These are phyloP conservation scores for Lasiosphaeria hispida DNA, from an alignment of 495 filamentous ascomycete genomes.

Conservation along the genomic window DNA sequence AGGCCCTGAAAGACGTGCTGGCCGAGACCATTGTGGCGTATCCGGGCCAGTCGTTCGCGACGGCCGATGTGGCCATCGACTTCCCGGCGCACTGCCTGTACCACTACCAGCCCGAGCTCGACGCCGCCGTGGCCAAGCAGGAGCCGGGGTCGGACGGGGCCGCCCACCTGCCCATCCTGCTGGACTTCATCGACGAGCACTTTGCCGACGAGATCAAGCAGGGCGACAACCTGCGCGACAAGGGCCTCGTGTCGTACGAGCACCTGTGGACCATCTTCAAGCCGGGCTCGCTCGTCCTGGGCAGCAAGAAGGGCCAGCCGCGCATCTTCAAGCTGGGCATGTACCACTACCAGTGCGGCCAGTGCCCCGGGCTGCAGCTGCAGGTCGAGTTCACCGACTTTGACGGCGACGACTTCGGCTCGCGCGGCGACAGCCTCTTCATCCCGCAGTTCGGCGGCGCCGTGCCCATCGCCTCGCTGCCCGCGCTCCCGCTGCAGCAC, in stretches of 20 bases:
- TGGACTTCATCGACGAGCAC: conserved; percentile 35
- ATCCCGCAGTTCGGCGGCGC: conserved; percentile 50
- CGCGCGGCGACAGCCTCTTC: conserved; percentile 26
- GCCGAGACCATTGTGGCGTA: conserved; percentile 9
- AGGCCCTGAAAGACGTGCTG: conserved; percentile 9
- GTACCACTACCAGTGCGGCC: conserved; percentile 3
- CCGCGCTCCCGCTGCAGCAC: conserved; percentile 49
- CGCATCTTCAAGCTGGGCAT: conserved; percentile 15
- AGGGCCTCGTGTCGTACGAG: conserved; percentile 30
- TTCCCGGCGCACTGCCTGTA: conserved; percentile 14
- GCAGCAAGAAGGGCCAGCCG: conserved; percentile 12
- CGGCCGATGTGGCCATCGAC: conserved; percentile 34
- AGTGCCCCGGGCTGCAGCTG: conserved; percentile 15
- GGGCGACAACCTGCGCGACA: conserved; percentile 25
- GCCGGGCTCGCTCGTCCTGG: conserved; percentile 29
- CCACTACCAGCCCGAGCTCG: conserved; percentile 16
- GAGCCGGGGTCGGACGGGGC: conserved; percentile 23
- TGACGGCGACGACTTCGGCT: conserved; percentile 54
- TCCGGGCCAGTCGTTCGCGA: conserved; percentile 15
- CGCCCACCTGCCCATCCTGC: conserved; percentile 35
- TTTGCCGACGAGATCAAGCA: conserved; percentile 28
- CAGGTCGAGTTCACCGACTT: conserved; percentile 47
- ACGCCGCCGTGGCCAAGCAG: conserved; percentile 10
- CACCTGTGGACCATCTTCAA: conserved; percentile 40
- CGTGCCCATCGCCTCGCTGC: conserved; percentile 45